Base-by-base conservation (phyloP, 345 rosid genomes). In the Cardamine occulta region DNA sequence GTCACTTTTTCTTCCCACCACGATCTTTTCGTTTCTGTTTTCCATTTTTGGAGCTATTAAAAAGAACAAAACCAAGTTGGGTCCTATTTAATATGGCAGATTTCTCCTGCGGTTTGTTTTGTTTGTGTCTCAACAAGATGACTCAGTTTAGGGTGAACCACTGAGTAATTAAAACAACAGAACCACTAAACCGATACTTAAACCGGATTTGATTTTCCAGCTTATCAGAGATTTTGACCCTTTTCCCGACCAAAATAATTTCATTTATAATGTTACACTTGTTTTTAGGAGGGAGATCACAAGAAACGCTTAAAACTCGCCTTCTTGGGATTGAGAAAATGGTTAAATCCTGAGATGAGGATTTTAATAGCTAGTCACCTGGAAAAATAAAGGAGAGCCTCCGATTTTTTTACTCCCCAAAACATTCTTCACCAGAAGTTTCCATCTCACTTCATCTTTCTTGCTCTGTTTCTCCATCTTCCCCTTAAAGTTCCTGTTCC, bases 361-460 rank as follows among this genome's bases (percentile, higher is more conserved):
- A 1, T 10, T 24, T 69, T 44, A 77, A 56, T 24, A 52, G 51
- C 37, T 47, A 15, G 44, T 61, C 29, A 68, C 84, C 12, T 75
- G 61, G 28, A 85, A 34, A 75, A 85, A 85, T 70, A 79, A 85
- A 37, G 87, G 85, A 6, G 91, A 83, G 49, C 84, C 86, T 21
- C 88, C 86, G 1, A 84, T 82, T 74, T 72, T 74, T 79, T 86
- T 89, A 18, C 88, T 75, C 65, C 85, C 86, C 59, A 83, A 82
- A 51, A 90, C 82, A 74, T 86, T 91, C 63, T 85, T 86, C 80
- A 86, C 85, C 15, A 94, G 82, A 10, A 86, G 88, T 81, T 83
- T 66, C 96, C 96, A 90, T 77, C 70, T 93, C 1, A 70, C 54
- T 82, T 84, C 90, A 78, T 90, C 93, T 79, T 93, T 89, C 82